These are phyloP conservation scores for Schoenoplectus tabernaemontani DNA, from an alignment of 202 grass and related monocot species.

Conservation along the genomic window DNA sequence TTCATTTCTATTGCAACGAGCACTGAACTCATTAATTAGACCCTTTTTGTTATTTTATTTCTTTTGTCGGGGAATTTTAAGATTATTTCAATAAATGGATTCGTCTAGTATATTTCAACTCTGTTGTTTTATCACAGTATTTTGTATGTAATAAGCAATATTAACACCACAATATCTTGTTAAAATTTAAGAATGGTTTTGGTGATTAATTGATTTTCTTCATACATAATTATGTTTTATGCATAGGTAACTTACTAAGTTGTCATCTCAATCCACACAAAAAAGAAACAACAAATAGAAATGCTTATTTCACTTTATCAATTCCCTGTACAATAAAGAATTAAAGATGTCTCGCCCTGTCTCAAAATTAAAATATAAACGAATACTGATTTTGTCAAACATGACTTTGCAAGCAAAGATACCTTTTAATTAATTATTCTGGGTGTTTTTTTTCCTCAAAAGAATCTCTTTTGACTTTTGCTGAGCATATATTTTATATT, in stretches of 20 bases:
- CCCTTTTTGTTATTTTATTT: not conserved
- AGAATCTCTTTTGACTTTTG: slow-evolving; percentile 16
- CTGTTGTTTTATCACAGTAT: too few relatives aligned
- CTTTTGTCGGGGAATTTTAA: not conserved
- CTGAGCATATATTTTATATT: not conserved
- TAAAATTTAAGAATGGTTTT: too few relatives aligned
- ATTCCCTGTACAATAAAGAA: not conserved
- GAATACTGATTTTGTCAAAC: not conserved
- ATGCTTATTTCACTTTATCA: not conserved
- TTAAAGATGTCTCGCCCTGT: not conserved
- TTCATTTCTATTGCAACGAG: not conserved
- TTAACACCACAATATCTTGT: too few relatives aligned
- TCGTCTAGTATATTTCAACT: too few relatives aligned
- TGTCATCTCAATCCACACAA: too few relatives aligned
- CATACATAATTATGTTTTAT: too few relatives aligned
- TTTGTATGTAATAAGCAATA: too few relatives aligned
- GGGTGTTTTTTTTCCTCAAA: not conserved
- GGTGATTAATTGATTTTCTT: too few relatives aligned
- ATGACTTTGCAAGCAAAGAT: not conserved
- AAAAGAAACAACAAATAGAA: not conserved
- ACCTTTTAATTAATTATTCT: not conserved
- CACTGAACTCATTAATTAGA: not conserved
- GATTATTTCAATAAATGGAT: not conserved
- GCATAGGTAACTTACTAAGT: too few relatives aligned
- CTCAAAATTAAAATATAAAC: not conserved